Base-by-base conservation (phyloP, 768 basidiomycete genomes). In the Tylopilus subfusipes region DNA sequence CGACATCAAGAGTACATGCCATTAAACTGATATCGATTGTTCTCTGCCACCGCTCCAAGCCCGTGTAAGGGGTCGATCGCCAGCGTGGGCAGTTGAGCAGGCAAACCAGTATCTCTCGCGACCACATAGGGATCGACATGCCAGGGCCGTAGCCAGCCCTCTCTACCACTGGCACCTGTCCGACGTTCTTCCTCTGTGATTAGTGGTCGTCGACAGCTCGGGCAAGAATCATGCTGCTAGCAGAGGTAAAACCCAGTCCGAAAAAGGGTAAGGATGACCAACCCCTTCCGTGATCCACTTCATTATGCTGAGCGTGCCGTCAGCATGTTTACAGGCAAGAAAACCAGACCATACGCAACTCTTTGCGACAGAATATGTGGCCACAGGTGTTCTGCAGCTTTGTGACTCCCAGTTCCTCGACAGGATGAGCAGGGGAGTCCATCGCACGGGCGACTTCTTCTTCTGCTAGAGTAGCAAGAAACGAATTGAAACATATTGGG, bases 321-420 rank as follows among this genome's bases (percentile, higher is more conserved):
- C 25, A 66, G 63, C 52, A 57, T 52, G 53, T 25, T 30, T 52
- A 36, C 43, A 52, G 39, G 38, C n/a, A 30, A 46, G 19, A 50
- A 39, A 40, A 53, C 43, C 14, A 47, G 39, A 59, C 19, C 13
- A 63, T 66, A 72, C 72, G 71, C 66, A 75, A 91, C 90, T 92
- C 90, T 74, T 82, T 83, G 60, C 87, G 79, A 67, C 90, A 92
- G 63, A 91, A 92, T n/a, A 86, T 61, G 65, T 93, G 90, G 14
- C 82, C 78, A 58, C 83, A 82, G 70, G 61, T 76, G 53, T 61
- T 78, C 65, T 52, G 73, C 9, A 93, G 71, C 59, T 75, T 79
- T 21, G 88, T 88, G 21, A 91, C 82, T 4, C 90, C 90, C 1
- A 87, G 68, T 34, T 83, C 78, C 57, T 89, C 85, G n/a, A 75